These are phyloP conservation scores for Chimonanthus praecox DNA, from an alignment of 164 flowering plant genomes.

Conservation along the genomic window DNA sequence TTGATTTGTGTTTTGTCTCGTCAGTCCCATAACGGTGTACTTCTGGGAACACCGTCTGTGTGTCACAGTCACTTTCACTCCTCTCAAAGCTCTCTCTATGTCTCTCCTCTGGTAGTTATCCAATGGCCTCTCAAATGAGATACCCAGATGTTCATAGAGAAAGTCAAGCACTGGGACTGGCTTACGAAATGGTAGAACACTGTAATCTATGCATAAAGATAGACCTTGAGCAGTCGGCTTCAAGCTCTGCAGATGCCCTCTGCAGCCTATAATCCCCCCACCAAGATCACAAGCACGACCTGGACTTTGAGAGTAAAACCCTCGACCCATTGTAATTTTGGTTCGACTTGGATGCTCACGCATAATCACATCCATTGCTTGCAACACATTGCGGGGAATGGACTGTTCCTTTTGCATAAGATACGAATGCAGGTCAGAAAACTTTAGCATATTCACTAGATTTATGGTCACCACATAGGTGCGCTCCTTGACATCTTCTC, in stretches of 20 bases:
- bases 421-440: conserved; percentile 39
- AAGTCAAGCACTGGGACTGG: conserved; percentile 44
- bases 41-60: conserved; percentile 58
- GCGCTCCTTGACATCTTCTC: conserved; percentile 23
- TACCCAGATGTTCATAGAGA: conserved; percentile 33
- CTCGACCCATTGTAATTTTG: conserved; percentile 35
- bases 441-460: conserved; percentile 35
- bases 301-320: conserved; percentile 26
- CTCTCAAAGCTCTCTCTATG: conserved; percentile 32
- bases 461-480: conserved; percentile 33
- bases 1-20: conserved; percentile 17
- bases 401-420: conserved; percentile 15
- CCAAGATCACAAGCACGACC: conserved; percentile 30
- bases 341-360: conserved; percentile 49
- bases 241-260: conserved; percentile 53
- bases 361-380: conserved; percentile 71
- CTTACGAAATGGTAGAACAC: conserved; percentile 51
- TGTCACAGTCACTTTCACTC: conserved; percentile 53
- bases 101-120: neutral
- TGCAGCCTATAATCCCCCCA: conserved; percentile 42
- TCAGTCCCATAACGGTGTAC: conserved; percentile 39
- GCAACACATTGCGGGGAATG: conserved; percentile 56
- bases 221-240: conserved; percentile 60
- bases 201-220: conserved; percentile 51
- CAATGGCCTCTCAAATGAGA: neutral